Evolutionary conservation across 768 basidiomycete genomes (phyloP), one percentile per base, ranked within the genome.

Genomic region (Hericium coralloides): DNA sequence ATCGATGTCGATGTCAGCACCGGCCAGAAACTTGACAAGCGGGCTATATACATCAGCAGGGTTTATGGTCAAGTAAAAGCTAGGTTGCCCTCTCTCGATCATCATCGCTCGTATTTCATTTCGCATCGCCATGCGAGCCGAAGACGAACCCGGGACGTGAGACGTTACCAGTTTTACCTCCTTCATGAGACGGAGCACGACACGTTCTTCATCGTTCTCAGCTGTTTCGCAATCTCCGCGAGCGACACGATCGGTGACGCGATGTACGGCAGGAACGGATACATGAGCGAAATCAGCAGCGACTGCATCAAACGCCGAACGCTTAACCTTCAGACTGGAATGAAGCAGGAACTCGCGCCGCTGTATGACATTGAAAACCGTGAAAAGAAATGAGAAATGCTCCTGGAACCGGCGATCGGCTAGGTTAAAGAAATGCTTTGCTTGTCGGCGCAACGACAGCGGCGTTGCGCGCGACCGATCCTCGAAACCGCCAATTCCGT

Each of bases 51-150:
- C 61, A 55, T 76, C 75, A 18, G 70, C 69, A 26, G 77, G 77
- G 64, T 78, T 78, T 3, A 77, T 68, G 0, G 76, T 80, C 1
- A 80, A 55, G 57, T 67, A 80, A 26, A 78, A 74, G 22, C 61
- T 70, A 5, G 75, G 76, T 1, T 73, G 10, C 0, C 77, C 75
- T 20, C 68, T 57, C n/a, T 51, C 50, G 2, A 31, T 31, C n/a
- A 25, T 51, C n/a, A n/a, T n/a, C n/a, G n/a, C n/a, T n/a, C n/a
- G n/a, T n/a, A n/a, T n/a, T n/a, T n/a, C n/a, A n/a, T 51, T 51
- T 12, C 50, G 50, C 50, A 51, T 51, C 2, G n/a, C 31, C 23
- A 68, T 20, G 37, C 66, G 60, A 0, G 70, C 56, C 0, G 72
- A 64, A 1, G 70, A 49, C 0, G 73, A 72, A 0, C 73, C 76